Base-by-base conservation (phyloP, 805 yeast genomes). In the Lipomyces anomalus region DNA sequence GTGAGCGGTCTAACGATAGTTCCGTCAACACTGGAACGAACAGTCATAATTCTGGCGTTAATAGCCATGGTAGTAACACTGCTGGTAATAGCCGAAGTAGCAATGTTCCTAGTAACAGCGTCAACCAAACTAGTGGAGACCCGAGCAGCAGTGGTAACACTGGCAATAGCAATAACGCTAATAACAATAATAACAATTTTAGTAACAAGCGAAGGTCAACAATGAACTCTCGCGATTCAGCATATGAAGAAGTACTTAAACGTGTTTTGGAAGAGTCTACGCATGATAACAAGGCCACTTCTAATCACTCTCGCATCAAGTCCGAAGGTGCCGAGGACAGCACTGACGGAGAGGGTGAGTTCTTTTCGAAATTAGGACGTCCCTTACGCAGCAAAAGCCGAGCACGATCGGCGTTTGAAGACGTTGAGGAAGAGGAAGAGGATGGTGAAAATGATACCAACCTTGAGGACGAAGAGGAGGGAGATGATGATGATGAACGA, bases 231-330 rank as follows among this genome's bases (percentile, higher is more conserved):
- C 59, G 70, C 17, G 70, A 66, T 40, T 50, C 61, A 9, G 57
- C 54, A 2, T 61, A 61, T 34, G 69, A 66, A 29, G 67, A 64
- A 40, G 64, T 65, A 7, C 57, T 69, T 37, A 65, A 65, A 32
- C 61, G 72, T 2, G 73, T 69, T 5, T 58, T 69, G 16, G 68
- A 67, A 50, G 70, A 67, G 41, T 58, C 66, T 17, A 66, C 63
- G 4, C 57, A 63, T 28, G 72, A 68, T 42, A 58, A 56, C 13
- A 29, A 24, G 4, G 38, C 23, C 17, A 35, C 28, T 18, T 37
- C 18, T 17, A 23, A 16, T 26, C 22, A 26, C 23, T 4, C 35
- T 2, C 30, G 30, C 30, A 13, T 26, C 30, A 26, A 26, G 30
- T 9, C 30, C 30, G 30, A 26, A 13, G 46, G 35, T 6, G 16